Evolutionary conservation across 2,329 filamentous ascomycete species (phyloP).

Genomic region (Venturia carpophila): DNA sequence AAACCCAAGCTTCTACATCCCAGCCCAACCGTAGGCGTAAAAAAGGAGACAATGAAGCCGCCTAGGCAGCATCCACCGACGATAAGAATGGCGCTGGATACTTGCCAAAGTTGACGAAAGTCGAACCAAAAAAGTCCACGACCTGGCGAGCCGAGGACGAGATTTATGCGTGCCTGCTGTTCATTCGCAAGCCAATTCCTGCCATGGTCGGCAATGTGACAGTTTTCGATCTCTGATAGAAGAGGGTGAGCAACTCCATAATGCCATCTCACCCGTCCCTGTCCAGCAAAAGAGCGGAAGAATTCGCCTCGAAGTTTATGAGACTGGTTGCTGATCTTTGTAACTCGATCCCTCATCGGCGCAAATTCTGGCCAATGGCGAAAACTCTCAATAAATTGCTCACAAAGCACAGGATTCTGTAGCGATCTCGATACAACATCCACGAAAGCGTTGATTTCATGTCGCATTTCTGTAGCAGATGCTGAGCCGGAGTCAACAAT

Average conservation of each 20-base stretch:
- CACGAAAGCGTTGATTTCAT: conserved; percentile 17
- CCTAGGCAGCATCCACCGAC: conserved; percentile 14
- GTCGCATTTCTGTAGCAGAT: conserved; percentile 10
- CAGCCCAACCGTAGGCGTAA: conserved; percentile 19
- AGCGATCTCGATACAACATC: conserved; percentile 17
- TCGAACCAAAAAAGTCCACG: conserved; percentile 20
- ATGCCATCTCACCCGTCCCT: conserved; percentile 18
- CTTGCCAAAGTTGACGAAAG: conserved; percentile 18
- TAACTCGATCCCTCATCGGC: conserved; percentile 11
- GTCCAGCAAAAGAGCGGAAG: conserved; percentile 18
- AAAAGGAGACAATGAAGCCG: conserved; percentile 18
- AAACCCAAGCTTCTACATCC: conserved; percentile 17
- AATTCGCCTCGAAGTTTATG: conserved; percentile 10
- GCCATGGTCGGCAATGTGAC: conserved; percentile 17
- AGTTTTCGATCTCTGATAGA: conserved; percentile 19
- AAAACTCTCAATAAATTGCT: background rate
- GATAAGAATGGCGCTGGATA: conserved; percentile 1
- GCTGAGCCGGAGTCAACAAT: conserved; percentile 19
- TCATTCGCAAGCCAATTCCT: conserved; percentile 19
- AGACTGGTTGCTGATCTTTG: conserved; percentile 5
- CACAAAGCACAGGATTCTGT: conserved; percentile 1
- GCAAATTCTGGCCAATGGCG: background rate
- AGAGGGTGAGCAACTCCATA: conserved; percentile 20
- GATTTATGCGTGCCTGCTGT: conserved; percentile 12
- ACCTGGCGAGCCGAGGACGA: conserved; percentile 17